Percentiles rank a stretch among this genome's conserved stretches.
Conservation (phyloP, 106 monocot species). For the Phalaenopsis aphrodite region DNA sequence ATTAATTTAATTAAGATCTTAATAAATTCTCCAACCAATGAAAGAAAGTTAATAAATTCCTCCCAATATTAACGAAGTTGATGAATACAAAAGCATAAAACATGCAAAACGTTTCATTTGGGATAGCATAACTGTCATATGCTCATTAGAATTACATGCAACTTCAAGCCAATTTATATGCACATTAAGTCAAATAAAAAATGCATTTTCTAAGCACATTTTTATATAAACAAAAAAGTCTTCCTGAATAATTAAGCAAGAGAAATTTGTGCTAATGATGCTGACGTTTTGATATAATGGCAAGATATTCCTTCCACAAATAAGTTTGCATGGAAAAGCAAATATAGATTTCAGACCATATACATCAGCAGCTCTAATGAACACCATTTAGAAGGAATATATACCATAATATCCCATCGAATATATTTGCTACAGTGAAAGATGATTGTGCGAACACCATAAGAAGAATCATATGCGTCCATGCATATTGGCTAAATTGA, state of each 20-base stretch:
- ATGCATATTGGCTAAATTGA: constrained; percentile 76
- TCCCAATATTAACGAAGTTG: background rate
- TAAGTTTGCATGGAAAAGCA: background rate
- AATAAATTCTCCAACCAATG: background rate
- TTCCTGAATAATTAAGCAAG: background rate
- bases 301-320: background rate
- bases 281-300: background rate
- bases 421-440: constrained; percentile 88
- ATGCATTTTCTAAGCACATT: background rate
- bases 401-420: constrained; percentile 98
- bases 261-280: background rate
- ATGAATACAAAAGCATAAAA: background rate
- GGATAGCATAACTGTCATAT: background rate
- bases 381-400: constrained; percentile 2
- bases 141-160: background rate
- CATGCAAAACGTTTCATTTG: background rate
- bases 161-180: background rate
- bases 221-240: background rate
- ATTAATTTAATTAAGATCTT: background rate
- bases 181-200: background rate
- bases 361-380: background rate
- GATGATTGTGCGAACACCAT: constrained; percentile 73
- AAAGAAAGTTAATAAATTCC: background rate
- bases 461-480: constrained; percentile 82
- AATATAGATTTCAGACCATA: background rate